phyloP scores from a whole-genome alignment of 768 basidiomycete species.

The Kwoniella sp. region DNA sequence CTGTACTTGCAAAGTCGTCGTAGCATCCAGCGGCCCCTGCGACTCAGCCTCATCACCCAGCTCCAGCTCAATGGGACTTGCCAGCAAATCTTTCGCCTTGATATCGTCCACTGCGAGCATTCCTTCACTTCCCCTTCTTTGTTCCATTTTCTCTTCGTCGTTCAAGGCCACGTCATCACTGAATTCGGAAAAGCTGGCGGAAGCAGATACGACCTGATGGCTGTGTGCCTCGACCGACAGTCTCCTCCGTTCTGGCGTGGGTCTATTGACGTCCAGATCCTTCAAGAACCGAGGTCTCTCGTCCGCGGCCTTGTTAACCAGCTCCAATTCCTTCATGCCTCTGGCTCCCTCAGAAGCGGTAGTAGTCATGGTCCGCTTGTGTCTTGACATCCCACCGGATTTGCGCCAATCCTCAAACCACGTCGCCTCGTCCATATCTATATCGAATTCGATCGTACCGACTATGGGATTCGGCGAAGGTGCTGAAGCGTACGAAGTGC shows the following conservation, averaged over 20 bases:
- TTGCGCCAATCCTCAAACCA: slow-evolving; percentile 75
- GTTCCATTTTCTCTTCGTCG: slow-evolving; percentile 12
- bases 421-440: slow-evolving; percentile 71
- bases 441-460: slow-evolving; percentile 83
- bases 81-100: slow-evolving; percentile 30
- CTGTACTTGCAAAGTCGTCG: slow-evolving; percentile 28
- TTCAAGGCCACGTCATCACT: slow-evolving; percentile 4
- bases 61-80: slow-evolving; percentile 45
- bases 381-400: slow-evolving; percentile 17
- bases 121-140: slow-evolving; percentile 2
- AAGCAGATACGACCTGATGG: slow-evolving; percentile 13
- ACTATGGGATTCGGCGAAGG: slow-evolving; percentile 61
- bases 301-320: slow-evolving; percentile 30
- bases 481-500: slow-evolving; percentile 8
- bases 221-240: neutral
- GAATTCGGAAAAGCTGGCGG: slow-evolving; percentile 19
- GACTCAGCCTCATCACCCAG: slow-evolving; percentile 19
- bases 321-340: slow-evolving; percentile 33
- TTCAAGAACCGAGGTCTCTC: slow-evolving; percentile 33
- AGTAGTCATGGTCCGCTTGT: slow-evolving; percentile 23
- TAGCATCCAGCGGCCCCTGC: slow-evolving; percentile 11
- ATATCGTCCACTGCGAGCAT: slow-evolving; percentile 5
- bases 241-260: slow-evolving; percentile 7
- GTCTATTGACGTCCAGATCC: slow-evolving; percentile 20
- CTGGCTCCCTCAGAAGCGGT: slow-evolving; percentile 6